These are phyloP conservation scores for Flaveria brownii DNA, from an alignment of 129 eudicot species.

Conservation along the genomic window DNA sequence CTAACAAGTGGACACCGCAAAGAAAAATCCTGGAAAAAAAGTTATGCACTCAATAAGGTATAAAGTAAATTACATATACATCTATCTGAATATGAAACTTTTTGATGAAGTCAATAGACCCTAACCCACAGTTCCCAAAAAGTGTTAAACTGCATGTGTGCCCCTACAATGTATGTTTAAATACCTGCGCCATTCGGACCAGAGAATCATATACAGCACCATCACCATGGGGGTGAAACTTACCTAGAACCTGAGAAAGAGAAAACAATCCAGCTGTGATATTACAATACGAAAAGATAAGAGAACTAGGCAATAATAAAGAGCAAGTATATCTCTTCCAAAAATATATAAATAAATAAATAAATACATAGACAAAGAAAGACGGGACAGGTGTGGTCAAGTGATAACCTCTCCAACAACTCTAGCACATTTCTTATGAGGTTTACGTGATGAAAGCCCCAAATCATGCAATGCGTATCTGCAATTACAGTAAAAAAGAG, in stretches of 20 bases:
- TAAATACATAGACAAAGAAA: neutral
- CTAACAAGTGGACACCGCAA: slow-evolving; percentile 85
- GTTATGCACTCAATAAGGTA: neutral
- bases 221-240: slow-evolving; percentile 98
- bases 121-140: neutral
- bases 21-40: slow-evolving; percentile 73
- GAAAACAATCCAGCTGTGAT: slow-evolving; percentile 13
- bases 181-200: slow-evolving; percentile 99
- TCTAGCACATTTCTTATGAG: slow-evolving; percentile 94
- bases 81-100: neutral
- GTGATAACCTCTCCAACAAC: slow-evolving; percentile 92
- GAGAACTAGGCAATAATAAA: neutral
- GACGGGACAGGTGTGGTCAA: neutral
- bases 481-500: slow-evolving; percentile 22
- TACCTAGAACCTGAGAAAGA: slow-evolving; percentile 74
- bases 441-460: slow-evolving; percentile 90
- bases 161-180: neutral
- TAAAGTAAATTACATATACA: neutral
- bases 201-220: slow-evolving; percentile 85
- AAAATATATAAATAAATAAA: neutral
- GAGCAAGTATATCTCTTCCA: too few relatives aligned
- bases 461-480: slow-evolving; percentile 97
- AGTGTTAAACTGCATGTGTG: neutral
- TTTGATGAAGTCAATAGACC: neutral
- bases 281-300: neutral